Conservation (phyloP, 768 basidiomycete species). For the Boletus rufocinnamomeus region DNA sequence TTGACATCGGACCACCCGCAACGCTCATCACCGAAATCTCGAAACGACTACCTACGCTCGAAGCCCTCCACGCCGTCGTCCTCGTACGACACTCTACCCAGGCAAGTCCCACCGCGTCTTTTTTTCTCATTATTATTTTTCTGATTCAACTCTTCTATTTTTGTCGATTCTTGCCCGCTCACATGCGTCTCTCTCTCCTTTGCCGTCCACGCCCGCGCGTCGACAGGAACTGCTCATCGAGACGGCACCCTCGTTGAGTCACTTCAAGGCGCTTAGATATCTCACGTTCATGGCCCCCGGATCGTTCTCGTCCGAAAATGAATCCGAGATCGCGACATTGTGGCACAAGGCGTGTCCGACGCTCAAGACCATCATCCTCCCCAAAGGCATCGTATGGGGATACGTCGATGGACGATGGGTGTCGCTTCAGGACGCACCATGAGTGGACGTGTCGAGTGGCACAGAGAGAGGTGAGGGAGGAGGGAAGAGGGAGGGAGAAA, state of each 20-base stretch:
- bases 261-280: slow-evolving; percentile 48
- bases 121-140: neutral
- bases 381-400: slow-evolving; percentile 65
- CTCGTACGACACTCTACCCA: slow-evolving; percentile 50
- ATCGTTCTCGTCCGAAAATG: slow-evolving; percentile 34
- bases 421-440: slow-evolving; percentile 23
- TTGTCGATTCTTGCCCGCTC: neutral
- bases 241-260: slow-evolving; percentile 40
- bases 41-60: slow-evolving; percentile 47
- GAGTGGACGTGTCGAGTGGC: neutral
- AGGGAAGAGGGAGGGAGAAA: neutral
- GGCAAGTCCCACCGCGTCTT: slow-evolving; percentile 36
- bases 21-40: slow-evolving; percentile 51
- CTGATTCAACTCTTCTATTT: neutral
- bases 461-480: no score
- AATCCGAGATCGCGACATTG: slow-evolving; percentile 50
- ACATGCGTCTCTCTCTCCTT: neutral
- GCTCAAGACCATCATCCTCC: slow-evolving; percentile 63
- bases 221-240: slow-evolving; percentile 45
- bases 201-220: neutral
- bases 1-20: slow-evolving; percentile 49
- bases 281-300: slow-evolving; percentile 61
- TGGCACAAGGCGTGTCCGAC: slow-evolving; percentile 65
- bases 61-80: slow-evolving; percentile 63
- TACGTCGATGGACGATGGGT: slow-evolving; percentile 28